Conservation (phyloP, 2,329 filamentous ascomycete genomes). For the Aspergillus fumigatiaffinis region DNA sequence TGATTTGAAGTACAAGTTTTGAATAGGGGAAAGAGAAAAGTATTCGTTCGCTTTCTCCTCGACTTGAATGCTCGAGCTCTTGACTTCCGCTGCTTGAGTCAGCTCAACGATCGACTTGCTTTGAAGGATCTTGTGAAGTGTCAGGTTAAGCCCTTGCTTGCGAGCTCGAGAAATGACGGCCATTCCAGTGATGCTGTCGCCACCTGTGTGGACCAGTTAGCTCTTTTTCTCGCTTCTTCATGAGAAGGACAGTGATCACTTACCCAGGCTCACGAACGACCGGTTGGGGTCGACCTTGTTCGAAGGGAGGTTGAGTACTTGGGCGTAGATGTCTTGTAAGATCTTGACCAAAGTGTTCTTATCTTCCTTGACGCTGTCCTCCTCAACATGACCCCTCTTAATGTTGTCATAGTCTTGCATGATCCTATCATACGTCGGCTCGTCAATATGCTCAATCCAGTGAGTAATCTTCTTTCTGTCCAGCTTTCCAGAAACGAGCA, state of each 20-base stretch:
- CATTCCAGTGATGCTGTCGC: conserved; percentile 40
- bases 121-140: conserved; percentile 34
- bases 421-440: conserved; percentile 37
- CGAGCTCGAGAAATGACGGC: conserved; percentile 35
- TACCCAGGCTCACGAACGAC: conserved; percentile 36
- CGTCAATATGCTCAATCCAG: conserved; percentile 45
- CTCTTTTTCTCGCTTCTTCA: not conserved
- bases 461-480: conserved; percentile 37
- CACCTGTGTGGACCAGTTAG: conserved; percentile 20
- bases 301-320: conserved; percentile 33
- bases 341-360: conserved; percentile 15
- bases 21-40: conserved; percentile 34
- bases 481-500: conserved; percentile 34
- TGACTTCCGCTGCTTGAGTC: conserved; percentile 20
- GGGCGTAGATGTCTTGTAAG: conserved; percentile 30
- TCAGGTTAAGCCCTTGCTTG: conserved; percentile 30
- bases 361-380: conserved; percentile 14
- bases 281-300: conserved; percentile 32
- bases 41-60: conserved; percentile 24
- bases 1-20: conserved; percentile 29
- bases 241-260: conserved; percentile 9
- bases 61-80: conserved; percentile 11
- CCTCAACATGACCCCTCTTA: conserved; percentile 20
- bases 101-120: conserved; percentile 30
- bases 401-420: conserved; percentile 33